Percentiles rank a stretch among this genome's conserved stretches.
phyloP scores from a whole-genome alignment of 192 early-diverging fungal species.

The Linnemannia zychae region DNA sequence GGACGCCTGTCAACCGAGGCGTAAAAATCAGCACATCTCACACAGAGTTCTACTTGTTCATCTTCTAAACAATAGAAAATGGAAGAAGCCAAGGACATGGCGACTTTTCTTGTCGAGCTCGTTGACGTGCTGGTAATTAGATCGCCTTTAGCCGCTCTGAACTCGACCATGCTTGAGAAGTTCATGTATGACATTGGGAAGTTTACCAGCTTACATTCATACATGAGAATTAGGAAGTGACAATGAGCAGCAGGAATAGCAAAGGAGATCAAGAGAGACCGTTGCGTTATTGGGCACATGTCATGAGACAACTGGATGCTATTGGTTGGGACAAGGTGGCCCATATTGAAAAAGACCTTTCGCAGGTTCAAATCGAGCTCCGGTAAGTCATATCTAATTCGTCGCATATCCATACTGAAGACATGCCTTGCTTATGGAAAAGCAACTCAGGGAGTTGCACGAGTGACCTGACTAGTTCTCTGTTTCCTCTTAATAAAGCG shows the following conservation, averaged over 20 bases:
- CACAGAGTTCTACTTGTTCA: background rate
- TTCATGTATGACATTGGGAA: too few species aligned
- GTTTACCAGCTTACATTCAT: too few species aligned
- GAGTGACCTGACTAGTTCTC: background rate
- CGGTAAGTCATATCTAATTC: constrained; percentile 1
- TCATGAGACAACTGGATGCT: constrained; percentile 37
- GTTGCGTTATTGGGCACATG: constrained; percentile 25
- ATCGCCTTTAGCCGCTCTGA: background rate
- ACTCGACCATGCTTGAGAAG: background rate
- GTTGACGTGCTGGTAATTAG: constrained; percentile 12
- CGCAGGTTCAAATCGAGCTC: constrained; percentile 25
- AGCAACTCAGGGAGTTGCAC: background rate
- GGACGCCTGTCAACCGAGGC: too few species aligned
- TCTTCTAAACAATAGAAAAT: constrained; percentile 30
- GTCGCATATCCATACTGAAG: background rate
- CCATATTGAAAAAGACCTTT: constrained; percentile 25
- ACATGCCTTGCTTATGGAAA: background rate
- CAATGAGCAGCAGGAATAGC: constrained; percentile 13
- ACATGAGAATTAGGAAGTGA: constrained; percentile 23
- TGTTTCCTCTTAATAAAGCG: constrained; percentile 6
- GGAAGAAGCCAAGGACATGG: constrained; percentile 34
- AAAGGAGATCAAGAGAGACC: constrained; percentile 8
- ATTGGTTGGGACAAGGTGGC: constrained; percentile 43
- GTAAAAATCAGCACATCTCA: background rate
- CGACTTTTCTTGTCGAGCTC: constrained; percentile 42